Conservation (phyloP, 805 yeast genomes). For the Isabelozyma rhagii region DNA sequence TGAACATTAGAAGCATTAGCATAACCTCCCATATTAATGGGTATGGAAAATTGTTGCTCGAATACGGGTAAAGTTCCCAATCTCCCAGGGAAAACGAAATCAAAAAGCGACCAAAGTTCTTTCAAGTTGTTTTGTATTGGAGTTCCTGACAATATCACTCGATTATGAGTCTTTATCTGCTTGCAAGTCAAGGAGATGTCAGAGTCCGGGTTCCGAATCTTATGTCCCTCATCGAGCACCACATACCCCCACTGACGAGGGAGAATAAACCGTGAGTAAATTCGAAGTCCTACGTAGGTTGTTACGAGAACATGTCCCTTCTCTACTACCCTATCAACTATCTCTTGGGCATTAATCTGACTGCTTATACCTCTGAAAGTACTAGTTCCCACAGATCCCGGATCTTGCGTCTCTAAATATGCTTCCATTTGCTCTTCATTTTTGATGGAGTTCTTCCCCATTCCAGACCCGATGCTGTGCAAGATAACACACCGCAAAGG, state of each 20-base stretch:
- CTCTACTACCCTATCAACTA: conserved; percentile 55
- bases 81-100: conserved; percentile 91
- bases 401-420: conserved; percentile 44
- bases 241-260: conserved; percentile 84
- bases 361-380: conserved; percentile 24
- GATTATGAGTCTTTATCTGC: conserved; percentile 75
- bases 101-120: conserved; percentile 94
- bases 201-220: conserved; percentile 91
- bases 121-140: conserved; percentile 92
- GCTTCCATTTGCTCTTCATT: conserved; percentile 52
- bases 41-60: conserved; percentile 86
- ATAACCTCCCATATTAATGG: conserved; percentile 96
- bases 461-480: conserved; percentile 91
- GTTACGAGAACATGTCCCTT: conserved; percentile 86
- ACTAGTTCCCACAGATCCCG: conserved; percentile 12
- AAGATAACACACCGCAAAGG: conserved; percentile 80
- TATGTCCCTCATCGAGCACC: conserved; percentile 94
- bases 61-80: conserved; percentile 94
- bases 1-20: conserved; percentile 95
- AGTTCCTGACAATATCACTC: conserved; percentile 90
- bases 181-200: conserved; percentile 84
- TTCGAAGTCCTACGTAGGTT: conserved; percentile 82
- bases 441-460: conserved; percentile 35
- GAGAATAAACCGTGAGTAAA: conserved; percentile 61
- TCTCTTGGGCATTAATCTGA: conserved; percentile 40